Evolutionary conservation across 2,329 filamentous ascomycete genomes (phyloP), one percentile per base, ranked within the genome.

Genomic region (Fusarium circinatum): DNA sequence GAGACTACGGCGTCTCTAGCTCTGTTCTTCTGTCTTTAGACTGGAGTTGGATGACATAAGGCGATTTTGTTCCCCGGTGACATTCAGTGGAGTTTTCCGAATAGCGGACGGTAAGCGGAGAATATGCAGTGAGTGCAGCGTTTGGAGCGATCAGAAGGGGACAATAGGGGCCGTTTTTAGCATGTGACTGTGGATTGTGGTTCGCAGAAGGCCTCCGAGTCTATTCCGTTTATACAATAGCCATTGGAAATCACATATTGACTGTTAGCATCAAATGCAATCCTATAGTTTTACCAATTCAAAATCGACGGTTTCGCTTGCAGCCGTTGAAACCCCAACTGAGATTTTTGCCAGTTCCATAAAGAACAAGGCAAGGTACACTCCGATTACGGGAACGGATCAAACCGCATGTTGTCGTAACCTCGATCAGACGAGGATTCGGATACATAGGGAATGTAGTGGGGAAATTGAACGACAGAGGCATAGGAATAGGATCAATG

Each of bases 1-100:
- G 54, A 65, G 67, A 54, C 67, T 52, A 59, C 47, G 51, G 63
- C 54, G 71, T 62, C 55, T 55, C 52, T 52, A 51, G 57, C 32
- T 59, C 64, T 63, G 55, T 38, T 32, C 24, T n/a, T 68, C 48
- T 66, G 58, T 48, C 54, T 54, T 42, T 45, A 48, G 56, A 45
- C 54, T 44, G 48, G 55, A 65, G 63, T 47, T 49, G 74, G 75
- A 78, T 77, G 75, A 78, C 76, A 78, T 76, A 78, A 78, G 76
- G 57, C 51, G 62, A 52, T 62, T 52, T 54, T 59, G 54, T 56
- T 64, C 22, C 52, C 62, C 51, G 59, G 63, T 65, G 63, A 63
- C 74, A 65, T 74, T 61, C 55, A 68, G 73, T 76, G 73, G 73
- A 75, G 64, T 70, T 61, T 74, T 64, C 74, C 68, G 70, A 60